A percentile compares a stretch with the other conserved stretches of the same genome.
These are phyloP conservation scores for Staphylotrichum longicolle DNA, from an alignment of 495 filamentous ascomycete genomes.

Conservation along the genomic window DNA sequence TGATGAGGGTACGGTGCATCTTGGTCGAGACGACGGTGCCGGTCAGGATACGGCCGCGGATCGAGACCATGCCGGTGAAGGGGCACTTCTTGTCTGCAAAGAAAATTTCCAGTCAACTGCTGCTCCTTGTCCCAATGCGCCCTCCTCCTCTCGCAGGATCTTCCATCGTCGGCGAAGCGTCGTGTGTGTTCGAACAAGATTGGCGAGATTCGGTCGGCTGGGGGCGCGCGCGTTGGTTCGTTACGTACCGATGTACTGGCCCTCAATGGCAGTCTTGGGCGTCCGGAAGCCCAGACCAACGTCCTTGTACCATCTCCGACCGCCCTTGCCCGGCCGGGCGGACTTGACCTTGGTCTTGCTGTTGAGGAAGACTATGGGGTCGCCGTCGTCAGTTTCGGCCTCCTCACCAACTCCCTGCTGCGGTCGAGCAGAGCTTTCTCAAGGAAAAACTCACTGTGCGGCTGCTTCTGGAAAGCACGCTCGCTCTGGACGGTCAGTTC, in stretches of 20 bases:
- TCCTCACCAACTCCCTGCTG: constrained; percentile 13
- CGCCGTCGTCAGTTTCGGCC: constrained; percentile 19
- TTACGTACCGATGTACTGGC: constrained; percentile 94
- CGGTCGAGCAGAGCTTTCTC: constrained; percentile 4
- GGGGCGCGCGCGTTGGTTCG: neutral
- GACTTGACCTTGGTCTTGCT: constrained; percentile 85
- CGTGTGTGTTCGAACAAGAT: constrained; percentile 15
- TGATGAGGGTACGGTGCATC: constrained; percentile 99
- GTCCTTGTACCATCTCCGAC: constrained; percentile 99
- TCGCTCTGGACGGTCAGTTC: constrained; percentile 97
- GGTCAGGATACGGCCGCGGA: constrained; percentile 99
- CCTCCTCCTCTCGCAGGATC: constrained; percentile 7
- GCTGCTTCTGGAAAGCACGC: constrained; percentile 99
- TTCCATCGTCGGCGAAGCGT: constrained; percentile 5
- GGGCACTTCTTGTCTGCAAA: constrained; percentile 98
- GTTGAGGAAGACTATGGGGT: constrained; percentile 76
- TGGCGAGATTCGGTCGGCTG: constrained; percentile 13
- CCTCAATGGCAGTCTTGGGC: constrained; percentile 96
- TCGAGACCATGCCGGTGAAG: constrained; percentile 95
- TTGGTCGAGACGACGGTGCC: constrained; percentile 98
- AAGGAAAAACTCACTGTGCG: constrained; percentile 61
- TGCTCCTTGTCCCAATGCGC: constrained; percentile 6
- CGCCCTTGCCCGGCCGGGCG: constrained; percentile 74
- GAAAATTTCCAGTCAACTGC: constrained; percentile 27
- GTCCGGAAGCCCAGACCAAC: constrained; percentile 98